phyloP scores from a whole-genome alignment of 768 basidiomycete genomes.

The Amanita phalloides region DNA sequence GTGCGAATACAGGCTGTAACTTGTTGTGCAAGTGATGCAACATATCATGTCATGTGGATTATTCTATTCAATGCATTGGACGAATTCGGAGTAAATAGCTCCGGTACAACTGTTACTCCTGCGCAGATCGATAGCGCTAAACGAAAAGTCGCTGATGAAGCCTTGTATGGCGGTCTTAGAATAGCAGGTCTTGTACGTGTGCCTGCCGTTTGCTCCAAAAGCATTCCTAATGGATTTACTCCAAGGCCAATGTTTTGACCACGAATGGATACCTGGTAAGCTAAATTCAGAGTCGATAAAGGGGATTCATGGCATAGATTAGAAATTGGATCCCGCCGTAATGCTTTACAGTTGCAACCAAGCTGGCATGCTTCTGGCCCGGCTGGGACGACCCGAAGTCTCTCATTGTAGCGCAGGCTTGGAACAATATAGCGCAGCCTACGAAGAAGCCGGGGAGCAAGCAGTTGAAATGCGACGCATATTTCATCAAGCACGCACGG shows the following conservation, averaged over 20 bases:
- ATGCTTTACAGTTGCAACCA: slow-evolving; percentile 84
- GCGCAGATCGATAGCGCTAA: slow-evolving; percentile 51
- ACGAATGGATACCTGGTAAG: slow-evolving; percentile 80
- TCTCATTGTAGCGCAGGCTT: slow-evolving; percentile 76
- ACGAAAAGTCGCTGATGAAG: slow-evolving; percentile 69
- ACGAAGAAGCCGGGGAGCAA: slow-evolving; percentile 76
- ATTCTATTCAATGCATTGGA: slow-evolving; percentile 72
- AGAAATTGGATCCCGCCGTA: slow-evolving; percentile 80
- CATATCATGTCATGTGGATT: slow-evolving; percentile 90
- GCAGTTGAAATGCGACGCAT: slow-evolving; percentile 57
- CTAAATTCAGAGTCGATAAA: slow-evolving; percentile 9
- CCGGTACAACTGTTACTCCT: slow-evolving; percentile 24
- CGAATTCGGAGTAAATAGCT: slow-evolving; percentile 69
- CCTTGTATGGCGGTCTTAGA: slow-evolving; percentile 74
- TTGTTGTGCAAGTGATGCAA: slow-evolving; percentile 74
- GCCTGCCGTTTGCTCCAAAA: slow-evolving; percentile 2
- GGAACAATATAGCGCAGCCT: slow-evolving; percentile 81
- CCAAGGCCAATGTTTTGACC: slow-evolving; percentile 72
- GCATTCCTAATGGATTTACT: background rate
- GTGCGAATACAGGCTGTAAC: slow-evolving; percentile 29
- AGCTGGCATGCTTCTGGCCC: slow-evolving; percentile 73
- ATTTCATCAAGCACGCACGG: slow-evolving; percentile 29
- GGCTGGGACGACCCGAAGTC: slow-evolving; percentile 76
- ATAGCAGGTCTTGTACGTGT: slow-evolving; percentile 75
- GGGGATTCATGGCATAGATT: slow-evolving; percentile 1